Percentiles rank a stretch among this genome's conserved stretches.
Evolutionary conservation across 495 filamentous ascomycete species (phyloP).

Genomic region (Zalerion maritima): DNA sequence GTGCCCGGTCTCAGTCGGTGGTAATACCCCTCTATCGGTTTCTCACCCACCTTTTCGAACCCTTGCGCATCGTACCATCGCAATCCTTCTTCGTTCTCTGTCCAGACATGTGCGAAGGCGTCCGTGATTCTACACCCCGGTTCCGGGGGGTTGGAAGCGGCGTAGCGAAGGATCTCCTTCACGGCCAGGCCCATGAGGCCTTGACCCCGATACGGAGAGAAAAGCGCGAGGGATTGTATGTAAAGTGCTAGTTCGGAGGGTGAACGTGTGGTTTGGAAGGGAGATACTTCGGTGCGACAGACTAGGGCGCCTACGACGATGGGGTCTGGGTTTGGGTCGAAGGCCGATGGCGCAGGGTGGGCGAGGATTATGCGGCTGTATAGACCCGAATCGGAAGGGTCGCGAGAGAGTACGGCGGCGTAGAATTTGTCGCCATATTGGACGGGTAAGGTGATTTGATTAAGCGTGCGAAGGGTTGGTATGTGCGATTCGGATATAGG

Average conservation of each 20-base stretch:
- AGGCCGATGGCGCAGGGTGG: constrained; percentile 23
- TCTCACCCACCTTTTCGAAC: constrained; percentile 40
- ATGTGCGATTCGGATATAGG: constrained; percentile 47
- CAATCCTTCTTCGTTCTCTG: constrained; percentile 71
- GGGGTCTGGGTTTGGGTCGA: constrained; percentile 20
- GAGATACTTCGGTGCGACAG: constrained; percentile 53
- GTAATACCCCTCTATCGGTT: constrained; percentile 64
- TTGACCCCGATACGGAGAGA: constrained; percentile 66
- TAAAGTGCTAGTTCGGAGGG: constrained; percentile 41
- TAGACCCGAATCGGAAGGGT: constrained; percentile 47
- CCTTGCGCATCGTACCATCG: constrained; percentile 78
- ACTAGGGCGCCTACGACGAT: constrained; percentile 73
- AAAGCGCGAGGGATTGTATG: constrained; percentile 71
- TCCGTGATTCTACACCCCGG: constrained; percentile 34
- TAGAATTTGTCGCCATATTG: constrained; percentile 83
- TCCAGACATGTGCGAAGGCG: constrained; percentile 85
- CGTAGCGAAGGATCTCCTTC: constrained; percentile 34
- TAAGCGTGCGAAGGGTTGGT: constrained; percentile 65
- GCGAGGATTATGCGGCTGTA: constrained; percentile 67
- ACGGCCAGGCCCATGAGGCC: constrained; percentile 71
- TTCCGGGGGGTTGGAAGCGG: constrained; percentile 15
- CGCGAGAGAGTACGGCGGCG: constrained; percentile 51
- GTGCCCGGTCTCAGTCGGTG: constrained; percentile 64
- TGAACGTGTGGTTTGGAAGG: constrained; percentile 14
- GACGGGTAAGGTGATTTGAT: constrained; percentile 70